Evolutionary conservation across 2,329 filamentous ascomycete species (phyloP), one percentile per base, ranked within the genome.

Genomic region (Fusarium chaquense): DNA sequence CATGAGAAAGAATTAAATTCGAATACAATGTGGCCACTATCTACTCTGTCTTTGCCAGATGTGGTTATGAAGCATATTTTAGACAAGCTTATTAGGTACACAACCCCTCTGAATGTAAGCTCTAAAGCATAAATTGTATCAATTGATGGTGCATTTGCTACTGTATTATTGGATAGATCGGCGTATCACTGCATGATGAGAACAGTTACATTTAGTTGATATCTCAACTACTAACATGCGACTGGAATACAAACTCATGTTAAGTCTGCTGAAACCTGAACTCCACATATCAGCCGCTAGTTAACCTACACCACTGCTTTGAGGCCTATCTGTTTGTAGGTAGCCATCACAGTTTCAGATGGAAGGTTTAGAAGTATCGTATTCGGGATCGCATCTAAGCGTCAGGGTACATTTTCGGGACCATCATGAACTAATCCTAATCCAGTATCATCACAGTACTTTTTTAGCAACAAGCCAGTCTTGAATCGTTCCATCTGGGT

Each of bases 371-470:
- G 33, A 41, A 6, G 28, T 22, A 4, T 52, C 49, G 49, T 52
- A 52, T 52, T 52, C 49, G 49, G 35, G n/a, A 41, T 52, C 35
- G 35, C 10, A 28, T 38, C 28, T 10, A 3, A 9, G 1, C 6
- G 36, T 40, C 36, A 38, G 10, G n/a, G 20, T 38, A 30, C 28
- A 30, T 11, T 13, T 24, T 20, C 18, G 47, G 49, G 13, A 22
- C 44, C 46, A 18, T 43, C 49, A 20, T 0, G 8, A 30, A 33
- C 66, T 54, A 69, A 46, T 5, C 66, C 56, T 4, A 41, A 28
- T 41, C 6, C 5, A 52, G 49, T 52, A 52, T 41, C 24, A 41
- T 16, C n/a, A 20, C n/a, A 20, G 49, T 52, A 20, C 35, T 18
- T 40, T 52, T 41, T 22, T 6, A 52, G 16, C 33, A n/a, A 16